Evolutionary conservation across 257 asterid species (phyloP), one percentile per base, ranked within the genome.

Genomic region (Solanum pimpinellifolium): DNA sequence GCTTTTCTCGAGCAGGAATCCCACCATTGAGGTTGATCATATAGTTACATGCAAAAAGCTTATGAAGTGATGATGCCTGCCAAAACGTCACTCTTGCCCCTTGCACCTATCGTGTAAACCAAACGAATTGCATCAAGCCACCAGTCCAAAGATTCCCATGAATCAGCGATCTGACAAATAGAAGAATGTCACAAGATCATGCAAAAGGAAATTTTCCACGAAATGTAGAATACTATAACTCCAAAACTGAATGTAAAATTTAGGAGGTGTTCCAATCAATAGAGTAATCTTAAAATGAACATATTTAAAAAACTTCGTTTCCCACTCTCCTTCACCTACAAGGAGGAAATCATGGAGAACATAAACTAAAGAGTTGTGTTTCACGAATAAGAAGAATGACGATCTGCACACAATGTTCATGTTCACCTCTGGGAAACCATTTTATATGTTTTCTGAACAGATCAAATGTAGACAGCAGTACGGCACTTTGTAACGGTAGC

Each of bases 41-140:
- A 86, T 88, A 81, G 90, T 88, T 89, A 89, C 91, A 89, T 77
- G 85, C 87, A 87, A 49, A 86, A 86, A 83, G 84, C 88, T 91
- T 87, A 97, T 81, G 95, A 89, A 86, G 94, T 93, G 87, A 96
- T 96, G 83, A 97, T 92, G 87, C 98, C 97, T n/a, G 99, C 99
- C 92, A 97, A 90, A 91, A 97, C 99, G 86, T 97, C 99, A 89
- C 94, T 94, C 95, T 96, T 97, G 42, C 96, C 95, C 90, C 99
- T 93, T 13, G 99, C 98, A 90, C 85, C 95, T 83, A 97, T 97
- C 83, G 99, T 96, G 93, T 95, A 97, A 88, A 95, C 98, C 90
- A 97, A 88, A 66, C 99, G 94, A 86, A 97, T 94, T 9, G 99
- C 99, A 91, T 97, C 99, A 73, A 97, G 95, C 99, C 99, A 97